Percentiles rank a stretch among this genome's conserved stretches.
phyloP scores from a whole-genome alignment of 2,329 filamentous ascomycete genomes.

The Alternaria sp. region DNA sequence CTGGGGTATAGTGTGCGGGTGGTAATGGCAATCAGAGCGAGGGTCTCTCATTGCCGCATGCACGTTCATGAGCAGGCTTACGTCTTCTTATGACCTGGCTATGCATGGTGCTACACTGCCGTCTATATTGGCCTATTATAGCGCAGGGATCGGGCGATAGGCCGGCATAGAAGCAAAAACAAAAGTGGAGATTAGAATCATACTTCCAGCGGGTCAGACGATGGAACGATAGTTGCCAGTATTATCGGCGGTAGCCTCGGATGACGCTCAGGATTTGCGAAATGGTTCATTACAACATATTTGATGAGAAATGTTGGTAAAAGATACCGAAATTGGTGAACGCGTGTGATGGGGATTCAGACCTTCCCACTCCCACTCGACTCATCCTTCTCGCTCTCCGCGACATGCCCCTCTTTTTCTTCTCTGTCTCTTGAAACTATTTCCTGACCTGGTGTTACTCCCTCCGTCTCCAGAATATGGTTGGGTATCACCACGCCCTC shows the following conservation, averaged over 20 bases:
- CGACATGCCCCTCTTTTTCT: neutral
- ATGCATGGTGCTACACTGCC: conserved; percentile 8
- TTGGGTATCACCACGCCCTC: conserved; percentile 40
- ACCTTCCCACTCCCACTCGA: neutral
- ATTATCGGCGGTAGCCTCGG: neutral
- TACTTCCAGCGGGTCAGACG: neutral
- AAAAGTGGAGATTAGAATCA: neutral
- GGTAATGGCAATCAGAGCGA: neutral
- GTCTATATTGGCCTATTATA: neutral
- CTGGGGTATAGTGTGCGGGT: neutral
- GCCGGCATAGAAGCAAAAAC: neutral
- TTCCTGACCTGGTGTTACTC: conserved; percentile 28
- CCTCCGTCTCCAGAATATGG: conserved; percentile 34
- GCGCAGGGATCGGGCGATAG: neutral
- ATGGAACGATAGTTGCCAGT: neutral
- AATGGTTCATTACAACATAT: neutral
- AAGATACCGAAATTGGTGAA: neutral
- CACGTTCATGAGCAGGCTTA: neutral
- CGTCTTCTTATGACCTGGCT: neutral
- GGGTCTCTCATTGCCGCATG: neutral
- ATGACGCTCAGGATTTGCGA: neutral
- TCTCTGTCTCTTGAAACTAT: conserved; percentile 14
- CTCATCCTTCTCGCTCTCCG: conserved; percentile 1
- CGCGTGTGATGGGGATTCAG: neutral
- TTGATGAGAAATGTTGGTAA: neutral